phyloP scores from a whole-genome alignment of 306 rosid genomes.

The Elaeagnus macrophylla region DNA sequence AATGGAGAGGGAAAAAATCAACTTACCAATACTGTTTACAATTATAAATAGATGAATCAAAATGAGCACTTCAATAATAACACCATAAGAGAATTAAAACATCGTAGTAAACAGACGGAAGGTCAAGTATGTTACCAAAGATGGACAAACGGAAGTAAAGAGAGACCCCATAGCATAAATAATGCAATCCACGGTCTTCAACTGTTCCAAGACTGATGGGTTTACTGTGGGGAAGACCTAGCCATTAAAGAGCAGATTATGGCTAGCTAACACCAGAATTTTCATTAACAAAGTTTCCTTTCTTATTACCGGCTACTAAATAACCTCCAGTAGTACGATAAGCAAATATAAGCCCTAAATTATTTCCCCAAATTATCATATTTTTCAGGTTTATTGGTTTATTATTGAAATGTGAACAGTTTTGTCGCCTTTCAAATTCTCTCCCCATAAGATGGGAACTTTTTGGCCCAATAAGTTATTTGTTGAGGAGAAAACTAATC shows the following conservation, averaged over 20 bases:
- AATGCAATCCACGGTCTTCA: constrained; percentile 64
- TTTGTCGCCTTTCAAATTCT: no score
- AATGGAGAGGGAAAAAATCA: not conserved
- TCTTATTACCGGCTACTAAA: not conserved
- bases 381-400: no score
- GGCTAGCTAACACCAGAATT: constrained; percentile 2
- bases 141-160: constrained; percentile 86
- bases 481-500: no score
- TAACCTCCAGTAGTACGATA: not conserved
- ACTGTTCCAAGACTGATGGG: constrained; percentile 59
- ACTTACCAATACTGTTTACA: not conserved
- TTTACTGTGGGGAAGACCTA: constrained; percentile 82
- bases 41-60: not conserved
- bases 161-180: constrained; percentile 98
- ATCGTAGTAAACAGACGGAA: not conserved
- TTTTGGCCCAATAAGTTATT: no score
- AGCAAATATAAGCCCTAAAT: no score
- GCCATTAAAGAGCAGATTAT: constrained; percentile 22
- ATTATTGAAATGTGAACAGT: no score
- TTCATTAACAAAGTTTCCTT: not conserved
- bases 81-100: constrained; percentile 3
- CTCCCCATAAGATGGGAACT: no score
- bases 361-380: no score
- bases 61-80: not conserved
- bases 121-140: constrained; percentile 54